Evolutionary conservation across 768 basidiomycete species (phyloP), one percentile per base, ranked within the genome.

Genomic region (Termitomyces bulborhizus): DNA sequence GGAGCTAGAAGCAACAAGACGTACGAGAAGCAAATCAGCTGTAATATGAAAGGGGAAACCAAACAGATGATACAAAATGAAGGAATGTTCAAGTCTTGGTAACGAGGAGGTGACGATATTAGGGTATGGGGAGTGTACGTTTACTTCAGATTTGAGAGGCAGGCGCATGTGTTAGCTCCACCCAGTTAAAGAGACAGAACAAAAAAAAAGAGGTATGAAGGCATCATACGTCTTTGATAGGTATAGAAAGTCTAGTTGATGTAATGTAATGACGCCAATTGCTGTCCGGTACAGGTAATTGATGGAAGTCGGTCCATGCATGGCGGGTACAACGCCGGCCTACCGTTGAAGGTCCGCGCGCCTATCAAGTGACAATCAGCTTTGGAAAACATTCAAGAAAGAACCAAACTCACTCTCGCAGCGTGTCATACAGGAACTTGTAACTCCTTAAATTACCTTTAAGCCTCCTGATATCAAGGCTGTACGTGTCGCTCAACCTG

Each of bases 391-490:
- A 16, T 34, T 21, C 40, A 43, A 9, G 6, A 18, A 27, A 1
- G 36, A 47, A 40, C 34, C 55, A 8, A 24, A 83, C 91, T 64
- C 68, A 93, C 91, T 88, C 82, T 81, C 90, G 81, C 68, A 93
- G 75, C 56, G 82, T 85, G 75, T 93, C 91, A 67, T 93, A 93
- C 70, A 93, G 74, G 71, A 90, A 93, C 72, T 93, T 92, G 73
- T 93, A 98, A 70, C 90, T 92, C 73, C 90, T 82, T 67, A 96
- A 74, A 67, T 91, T 90, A 29, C 97, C 97, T 70, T 96, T 94
- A 65, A 98, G 68, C 60, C 97, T 74, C 64, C 95, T 83, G 66
- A 98, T 87, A 71, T 98, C 95, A 63, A 98, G 77, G 70, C 88
- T 88, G 70, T 88, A 95, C 44, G 94, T 90, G 66, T 92, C 91